A percentile compares a stretch with the other conserved stretches of the same genome.
Evolutionary conservation across 2,329 filamentous ascomycete species (phyloP).

Genomic region (Pseudofabraea citricarpa): DNA sequence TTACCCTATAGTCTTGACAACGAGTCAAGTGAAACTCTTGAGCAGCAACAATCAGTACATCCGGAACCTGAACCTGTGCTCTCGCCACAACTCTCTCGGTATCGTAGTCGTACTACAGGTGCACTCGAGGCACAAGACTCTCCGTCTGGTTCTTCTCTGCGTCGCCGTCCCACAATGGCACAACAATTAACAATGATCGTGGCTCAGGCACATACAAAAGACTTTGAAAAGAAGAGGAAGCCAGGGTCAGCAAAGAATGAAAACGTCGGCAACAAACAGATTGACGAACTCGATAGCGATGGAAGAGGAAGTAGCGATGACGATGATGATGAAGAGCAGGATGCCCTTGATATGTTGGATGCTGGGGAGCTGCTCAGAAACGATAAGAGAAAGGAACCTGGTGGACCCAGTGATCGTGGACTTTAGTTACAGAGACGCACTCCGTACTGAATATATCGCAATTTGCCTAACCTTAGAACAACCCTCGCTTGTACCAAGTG

Average conservation of each 20-base stretch:
- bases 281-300: constrained; percentile 13
- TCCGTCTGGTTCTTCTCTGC: constrained; percentile 2
- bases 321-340: constrained; percentile 11
- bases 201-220: constrained; percentile 79
- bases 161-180: constrained; percentile 9
- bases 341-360: constrained; percentile 19
- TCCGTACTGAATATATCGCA: no score
- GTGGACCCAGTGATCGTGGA: no score
- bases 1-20: constrained; percentile 59
- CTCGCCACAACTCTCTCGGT: constrained; percentile 12
- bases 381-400: no score
- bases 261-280: constrained; percentile 2
- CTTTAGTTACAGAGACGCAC: no score
- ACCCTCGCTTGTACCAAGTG: no score
- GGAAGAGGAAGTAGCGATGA: constrained; percentile 14
- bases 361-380: constrained; percentile 14
- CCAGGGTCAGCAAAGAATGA: constrained; percentile 13
- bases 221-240: constrained; percentile 78
- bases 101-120: constrained; percentile 14
- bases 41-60: constrained; percentile 1
- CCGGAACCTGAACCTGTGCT: constrained; percentile 8
- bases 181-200: constrained; percentile 58
- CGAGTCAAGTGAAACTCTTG: constrained; percentile 13
- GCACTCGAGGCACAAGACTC: constrained; percentile 17
- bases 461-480: no score